Percentiles rank a stretch among this genome's conserved stretches.
These are phyloP conservation scores for Aureobasidium mangrovei DNA, from an alignment of 2,329 filamentous ascomycete species.

Conservation along the genomic window DNA sequence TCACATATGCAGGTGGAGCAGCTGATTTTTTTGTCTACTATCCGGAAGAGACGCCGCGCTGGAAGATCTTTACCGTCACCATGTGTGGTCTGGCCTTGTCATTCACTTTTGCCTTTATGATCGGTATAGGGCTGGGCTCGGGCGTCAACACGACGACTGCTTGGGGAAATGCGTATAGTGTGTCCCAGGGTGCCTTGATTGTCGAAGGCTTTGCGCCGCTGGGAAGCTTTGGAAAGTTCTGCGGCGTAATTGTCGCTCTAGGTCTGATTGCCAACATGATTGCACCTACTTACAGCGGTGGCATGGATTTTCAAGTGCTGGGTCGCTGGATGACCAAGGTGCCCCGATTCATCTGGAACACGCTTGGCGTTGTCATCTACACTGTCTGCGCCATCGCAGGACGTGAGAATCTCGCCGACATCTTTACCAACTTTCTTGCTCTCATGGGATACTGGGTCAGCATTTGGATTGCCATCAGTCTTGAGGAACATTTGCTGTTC, in stretches of 20 bases:
- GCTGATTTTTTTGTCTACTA: constrained; percentile 63
- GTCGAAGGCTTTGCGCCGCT: constrained; percentile 53
- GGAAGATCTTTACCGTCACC: constrained; percentile 49
- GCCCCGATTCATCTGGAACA: constrained; percentile 58
- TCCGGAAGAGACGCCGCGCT: constrained; percentile 42
- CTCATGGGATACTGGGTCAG: constrained; percentile 64
- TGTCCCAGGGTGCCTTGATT: constrained; percentile 55
- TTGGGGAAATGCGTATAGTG: constrained; percentile 50
- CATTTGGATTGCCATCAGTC: constrained; percentile 54
- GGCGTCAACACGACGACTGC: constrained; percentile 43
- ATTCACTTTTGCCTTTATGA: constrained; percentile 52
- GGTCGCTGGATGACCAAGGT: constrained; percentile 49
- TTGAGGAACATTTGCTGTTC: constrained; percentile 57
- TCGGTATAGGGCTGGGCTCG: constrained; percentile 54
- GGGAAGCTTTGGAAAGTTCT: constrained; percentile 57
- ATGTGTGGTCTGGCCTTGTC: constrained; percentile 48
- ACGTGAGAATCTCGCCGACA: constrained; percentile 49
- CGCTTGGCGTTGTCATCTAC: constrained; percentile 52
- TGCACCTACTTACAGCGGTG: constrained; percentile 54
- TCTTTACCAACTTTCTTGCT: constrained; percentile 61
- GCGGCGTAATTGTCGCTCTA: constrained; percentile 54
- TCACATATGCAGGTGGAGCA: constrained; percentile 55
- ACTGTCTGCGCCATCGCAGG: constrained; percentile 57
- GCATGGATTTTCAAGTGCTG: constrained; percentile 60
- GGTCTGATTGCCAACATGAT: constrained; percentile 59